A percentile compares a stretch with the other conserved stretches of the same genome.
These are phyloP conservation scores for Fomes fomentarius DNA, from an alignment of 1,284 basidiomycete species.

Conservation along the genomic window DNA sequence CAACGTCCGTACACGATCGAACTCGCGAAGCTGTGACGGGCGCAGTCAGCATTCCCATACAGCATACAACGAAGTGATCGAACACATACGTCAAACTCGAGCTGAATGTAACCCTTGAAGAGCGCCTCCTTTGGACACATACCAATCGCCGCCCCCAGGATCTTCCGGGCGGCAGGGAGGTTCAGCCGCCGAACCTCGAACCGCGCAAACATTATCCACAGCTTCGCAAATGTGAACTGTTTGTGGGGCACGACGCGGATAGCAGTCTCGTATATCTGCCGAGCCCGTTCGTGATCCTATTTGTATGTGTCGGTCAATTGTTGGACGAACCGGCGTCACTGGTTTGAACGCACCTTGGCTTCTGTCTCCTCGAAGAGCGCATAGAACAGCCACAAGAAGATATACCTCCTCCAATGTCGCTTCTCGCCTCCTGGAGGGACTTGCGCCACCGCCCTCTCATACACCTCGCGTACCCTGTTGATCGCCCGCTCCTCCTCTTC, in stretches of 20 bases:
- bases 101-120: slow-evolving; percentile 93
- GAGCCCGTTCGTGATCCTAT: slow-evolving; percentile 81
- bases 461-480: slow-evolving; percentile 85
- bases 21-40: slow-evolving; percentile 79
- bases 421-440: slow-evolving; percentile 91
- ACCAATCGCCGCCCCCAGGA: slow-evolving; percentile 90
- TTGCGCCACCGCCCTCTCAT: slow-evolving; percentile 96
- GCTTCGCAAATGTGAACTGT: slow-evolving; percentile 95
- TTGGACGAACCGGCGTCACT: neutral
- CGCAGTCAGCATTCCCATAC: neutral
- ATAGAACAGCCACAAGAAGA: slow-evolving; percentile 97
- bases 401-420: slow-evolving; percentile 94
- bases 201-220: slow-evolving; percentile 90
- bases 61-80: neutral
- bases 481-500: slow-evolving; percentile 66
- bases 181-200: slow-evolving; percentile 92
- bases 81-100: slow-evolving; percentile 80
- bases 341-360: slow-evolving; percentile 61
- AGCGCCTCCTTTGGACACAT: slow-evolving; percentile 95
- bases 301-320: neutral
- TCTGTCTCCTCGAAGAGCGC: slow-evolving; percentile 98
- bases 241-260: slow-evolving; percentile 92
- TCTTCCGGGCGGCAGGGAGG: slow-evolving; percentile 84
- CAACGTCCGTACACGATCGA: slow-evolving; percentile 89
- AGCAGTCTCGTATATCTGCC: slow-evolving; percentile 93